phyloP scores from a whole-genome alignment of 371 early-diverging fungal species.

The Mortierella sp. region DNA sequence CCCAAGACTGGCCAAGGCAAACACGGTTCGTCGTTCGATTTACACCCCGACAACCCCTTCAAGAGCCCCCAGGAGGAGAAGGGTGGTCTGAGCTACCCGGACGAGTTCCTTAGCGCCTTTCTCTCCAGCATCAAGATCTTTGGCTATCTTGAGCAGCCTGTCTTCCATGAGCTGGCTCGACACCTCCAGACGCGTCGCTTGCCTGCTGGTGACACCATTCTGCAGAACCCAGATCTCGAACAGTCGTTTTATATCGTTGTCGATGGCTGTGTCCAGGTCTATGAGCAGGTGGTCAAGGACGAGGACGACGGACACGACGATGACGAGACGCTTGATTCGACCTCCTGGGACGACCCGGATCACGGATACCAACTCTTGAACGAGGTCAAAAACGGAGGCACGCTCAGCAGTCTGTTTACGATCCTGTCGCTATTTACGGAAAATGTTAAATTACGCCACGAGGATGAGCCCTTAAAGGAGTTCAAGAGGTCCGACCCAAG shows the following conservation, averaged over 20 bases:
- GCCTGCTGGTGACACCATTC: constrained; percentile 89
- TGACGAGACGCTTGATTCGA: constrained; percentile 13
- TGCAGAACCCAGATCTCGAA: constrained; percentile 81
- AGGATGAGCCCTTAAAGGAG: constrained; percentile 62
- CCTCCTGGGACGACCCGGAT: constrained; percentile 54
- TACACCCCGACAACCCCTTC: constrained; percentile 80
- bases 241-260: constrained; percentile 94
- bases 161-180: constrained; percentile 94
- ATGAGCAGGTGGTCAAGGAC: constrained; percentile 64
- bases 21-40: constrained; percentile 78
- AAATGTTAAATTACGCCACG: constrained; percentile 72
- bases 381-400: constrained; percentile 91
- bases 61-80: constrained; percentile 70
- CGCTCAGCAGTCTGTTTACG: constrained; percentile 92
- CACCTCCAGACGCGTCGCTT: constrained; percentile 89
- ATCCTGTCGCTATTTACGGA: constrained; percentile 94
- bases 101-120: constrained; percentile 88
- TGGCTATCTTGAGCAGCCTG: constrained; percentile 96
- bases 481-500: constrained; percentile 52
- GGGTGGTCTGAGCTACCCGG: constrained; percentile 70
- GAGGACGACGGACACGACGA: constrained; percentile 50
- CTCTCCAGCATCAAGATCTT: constrained; percentile 95
- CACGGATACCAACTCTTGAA: constrained; percentile 84
- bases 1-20: constrained; percentile 60
- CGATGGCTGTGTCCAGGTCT: constrained; percentile 94